Conservation (phyloP, 768 basidiomycete genomes). For the Boletus bicolor region DNA sequence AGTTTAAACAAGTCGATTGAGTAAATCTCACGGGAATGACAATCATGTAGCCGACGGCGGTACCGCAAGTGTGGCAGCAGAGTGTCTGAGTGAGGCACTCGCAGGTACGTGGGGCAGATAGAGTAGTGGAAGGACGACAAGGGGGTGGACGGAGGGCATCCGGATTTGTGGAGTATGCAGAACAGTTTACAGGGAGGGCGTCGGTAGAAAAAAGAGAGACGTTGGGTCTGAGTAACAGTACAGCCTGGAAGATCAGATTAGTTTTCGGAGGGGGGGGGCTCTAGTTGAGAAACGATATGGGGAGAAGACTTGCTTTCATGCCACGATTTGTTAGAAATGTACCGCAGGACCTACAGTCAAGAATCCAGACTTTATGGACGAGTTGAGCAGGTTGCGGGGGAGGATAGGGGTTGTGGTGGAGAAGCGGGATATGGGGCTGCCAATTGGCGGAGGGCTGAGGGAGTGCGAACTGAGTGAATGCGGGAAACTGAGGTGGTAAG, state of each 20-base stretch:
- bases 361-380: slow-evolving; percentile 74
- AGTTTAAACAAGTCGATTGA: slow-evolving; percentile 2
- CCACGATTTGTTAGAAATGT: slow-evolving; percentile 79
- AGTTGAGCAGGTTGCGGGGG: slow-evolving; percentile 39
- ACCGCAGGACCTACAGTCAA: slow-evolving; percentile 72
- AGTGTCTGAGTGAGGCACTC: slow-evolving; percentile 83
- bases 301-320: slow-evolving; percentile 61
- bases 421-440: slow-evolving; percentile 34
- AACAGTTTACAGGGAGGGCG: slow-evolving; percentile 74
- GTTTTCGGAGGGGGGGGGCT: background rate
- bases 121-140: slow-evolving; percentile 35
- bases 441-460: slow-evolving; percentile 23
- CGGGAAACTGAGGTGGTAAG: slow-evolving; percentile 12
- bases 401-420: slow-evolving; percentile 42
- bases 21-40: slow-evolving; percentile 51
- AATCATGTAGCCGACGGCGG: slow-evolving; percentile 75
- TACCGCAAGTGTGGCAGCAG: slow-evolving; percentile 77
- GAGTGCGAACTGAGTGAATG: slow-evolving; percentile 28
- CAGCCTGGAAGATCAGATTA: slow-evolving; percentile 50
- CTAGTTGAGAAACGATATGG: background rate
- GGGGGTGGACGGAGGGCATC: slow-evolving; percentile 40
- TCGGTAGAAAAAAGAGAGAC: slow-evolving; percentile 84
- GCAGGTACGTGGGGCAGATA: slow-evolving; percentile 56
- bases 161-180: slow-evolving; percentile 53
- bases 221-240: slow-evolving; percentile 75